Evolutionary conservation across 805 yeast genomes (phyloP).

Genomic region (Candida incommunis): DNA sequence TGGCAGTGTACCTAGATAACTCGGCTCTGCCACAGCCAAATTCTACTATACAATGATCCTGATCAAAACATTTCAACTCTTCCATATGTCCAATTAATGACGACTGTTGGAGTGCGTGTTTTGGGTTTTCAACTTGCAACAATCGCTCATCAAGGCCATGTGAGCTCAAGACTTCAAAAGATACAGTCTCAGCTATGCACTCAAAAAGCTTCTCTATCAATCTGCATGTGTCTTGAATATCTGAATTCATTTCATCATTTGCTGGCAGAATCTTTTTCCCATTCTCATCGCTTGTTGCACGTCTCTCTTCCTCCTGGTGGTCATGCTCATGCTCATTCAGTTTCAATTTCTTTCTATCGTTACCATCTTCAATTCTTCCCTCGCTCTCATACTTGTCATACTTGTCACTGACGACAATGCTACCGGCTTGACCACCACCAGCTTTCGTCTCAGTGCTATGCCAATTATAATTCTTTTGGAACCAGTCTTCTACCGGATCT

Average conservation of each 20-base stretch:
- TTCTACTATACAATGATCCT: conserved; percentile 35
- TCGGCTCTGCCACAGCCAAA: conserved; percentile 92
- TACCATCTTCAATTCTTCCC: too few relatives aligned
- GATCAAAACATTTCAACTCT: conserved; percentile 25
- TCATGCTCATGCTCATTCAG: too few relatives aligned
- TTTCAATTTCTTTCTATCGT: too few relatives aligned
- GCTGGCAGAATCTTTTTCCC: too few relatives aligned
- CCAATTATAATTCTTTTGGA: conserved; percentile 34
- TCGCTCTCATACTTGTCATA: too few relatives aligned
- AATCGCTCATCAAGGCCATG: conserved; percentile 31
- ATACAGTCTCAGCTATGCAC: conserved; percentile 4
- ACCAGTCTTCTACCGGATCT: conserved; percentile 32
- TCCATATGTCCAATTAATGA: conserved; percentile 60
- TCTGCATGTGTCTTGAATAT: conserved; percentile 5
- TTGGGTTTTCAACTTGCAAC: conserved; percentile 38
- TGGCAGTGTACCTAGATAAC: conserved; percentile 44
- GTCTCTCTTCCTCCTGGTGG: too few relatives aligned
- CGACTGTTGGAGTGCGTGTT: conserved; percentile 75
- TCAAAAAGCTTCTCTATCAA: conserved; percentile 8
- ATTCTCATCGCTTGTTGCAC: too few relatives aligned
- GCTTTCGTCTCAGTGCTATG: too few relatives aligned
- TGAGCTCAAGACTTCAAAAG: conserved; percentile 10
- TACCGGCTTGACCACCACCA: too few relatives aligned
- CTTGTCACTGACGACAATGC: too few relatives aligned
- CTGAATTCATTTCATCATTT: too few relatives aligned